These are phyloP conservation scores for Eucalyptus caleyi DNA, from an alignment of 345 rosid species.

Conservation along the genomic window DNA sequence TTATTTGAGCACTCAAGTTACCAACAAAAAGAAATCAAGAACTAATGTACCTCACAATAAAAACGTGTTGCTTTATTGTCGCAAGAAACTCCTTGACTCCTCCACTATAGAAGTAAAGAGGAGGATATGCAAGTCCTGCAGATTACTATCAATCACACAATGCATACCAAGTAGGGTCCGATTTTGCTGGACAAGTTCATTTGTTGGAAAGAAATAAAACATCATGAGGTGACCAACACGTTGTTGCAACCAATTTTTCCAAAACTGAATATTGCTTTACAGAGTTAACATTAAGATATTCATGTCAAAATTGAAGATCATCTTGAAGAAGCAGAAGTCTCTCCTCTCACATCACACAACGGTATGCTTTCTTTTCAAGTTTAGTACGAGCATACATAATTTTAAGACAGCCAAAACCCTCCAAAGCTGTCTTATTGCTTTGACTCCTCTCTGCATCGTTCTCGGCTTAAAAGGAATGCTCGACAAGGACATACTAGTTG, in stretches of 20 bases:
- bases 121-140: slow-evolving; percentile 89
- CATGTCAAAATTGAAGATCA: not conserved
- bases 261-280: not conserved
- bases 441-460: not conserved
- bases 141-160: not conserved
- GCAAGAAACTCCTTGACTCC: slow-evolving; percentile 90
- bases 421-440: not conserved
- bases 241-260: not conserved
- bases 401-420: not conserved
- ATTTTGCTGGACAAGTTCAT: not conserved
- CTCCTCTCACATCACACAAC: not conserved
- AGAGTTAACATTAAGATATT: not conserved
- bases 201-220: not conserved
- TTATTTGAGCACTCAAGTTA: not conserved
- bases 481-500: not conserved
- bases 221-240: not conserved
- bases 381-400: not conserved
- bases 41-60: slow-evolving; percentile 68
- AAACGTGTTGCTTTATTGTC: slow-evolving; percentile 65
- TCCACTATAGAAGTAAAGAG: slow-evolving; percentile 91
- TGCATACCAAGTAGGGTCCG: not conserved
- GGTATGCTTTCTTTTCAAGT: not conserved
- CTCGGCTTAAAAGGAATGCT: not conserved
- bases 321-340: not conserved
- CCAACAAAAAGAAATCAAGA: not conserved